Evolutionary conservation across 2,329 filamentous ascomycete species (phyloP), one percentile per base, ranked within the genome.

Genomic region (Pseudocercospora musae): DNA sequence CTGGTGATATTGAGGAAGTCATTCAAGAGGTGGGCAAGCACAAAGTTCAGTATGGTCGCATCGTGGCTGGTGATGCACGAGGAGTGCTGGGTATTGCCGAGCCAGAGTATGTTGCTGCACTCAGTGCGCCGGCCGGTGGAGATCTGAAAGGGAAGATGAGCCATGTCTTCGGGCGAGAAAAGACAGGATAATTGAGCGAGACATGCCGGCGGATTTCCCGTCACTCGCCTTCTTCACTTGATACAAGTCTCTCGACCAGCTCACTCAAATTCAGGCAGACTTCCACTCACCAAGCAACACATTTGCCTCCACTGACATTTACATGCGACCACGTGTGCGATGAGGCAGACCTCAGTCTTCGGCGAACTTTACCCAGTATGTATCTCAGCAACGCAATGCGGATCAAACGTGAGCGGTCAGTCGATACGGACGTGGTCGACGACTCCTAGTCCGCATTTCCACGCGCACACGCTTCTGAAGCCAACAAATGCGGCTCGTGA

Each of bases 71-170:
- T 8, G 59, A 56, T 23, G 59, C 62, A 5, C 58, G 37, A 54
- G 61, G 58, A 1, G 58, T 59, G 6, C 31, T 64, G n/a, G 62
- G 61, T 15, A 49, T 66, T 23, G 61, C 62, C 27, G 62, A 64
- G 62, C 62, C 62, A 9, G 58, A 64, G 29, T 58, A 48, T 31
- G 62, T 64, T n/a, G 58, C 33, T n/a, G 33, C 33, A 37, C 15
- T 37, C 33, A 37, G 6, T 37, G 13, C 13, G 13, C 15, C 13
- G 15, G 33, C 33, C 5, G 13, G 3, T 37, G 33, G 2, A 15
- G 33, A 37, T 2, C 33, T 37, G 13, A 37, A 15, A 3, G 33
- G 33, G 13, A n/a, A 37, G 4, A n/a, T 37, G 13, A n/a, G 15
- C 33, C 33, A 37, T n/a, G 33, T 37, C 33, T 37, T 37, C 13